Percentiles rank a stretch among this genome's conserved stretches.
phyloP scores from a whole-genome alignment of 2,329 filamentous ascomycete species.

The Venturiaceae sp. region DNA sequence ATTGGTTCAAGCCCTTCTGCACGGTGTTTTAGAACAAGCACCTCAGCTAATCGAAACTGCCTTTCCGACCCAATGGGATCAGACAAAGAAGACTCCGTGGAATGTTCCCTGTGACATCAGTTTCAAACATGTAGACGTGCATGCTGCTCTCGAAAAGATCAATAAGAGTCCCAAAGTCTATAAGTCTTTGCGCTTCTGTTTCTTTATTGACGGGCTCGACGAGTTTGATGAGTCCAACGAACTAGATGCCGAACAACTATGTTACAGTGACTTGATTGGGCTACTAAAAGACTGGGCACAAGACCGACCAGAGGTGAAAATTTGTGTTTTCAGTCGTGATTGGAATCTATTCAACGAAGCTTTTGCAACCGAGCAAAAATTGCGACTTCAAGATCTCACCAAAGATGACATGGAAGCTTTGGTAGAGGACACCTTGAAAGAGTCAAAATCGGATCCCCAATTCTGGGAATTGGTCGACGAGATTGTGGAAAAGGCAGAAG shows the following conservation, averaged over 20 bases:
- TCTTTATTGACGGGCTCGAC: background rate
- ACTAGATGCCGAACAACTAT: too few species aligned
- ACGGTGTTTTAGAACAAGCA: slow-evolving; percentile 16
- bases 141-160: background rate
- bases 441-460: background rate
- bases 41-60: slow-evolving; percentile 9
- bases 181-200: background rate
- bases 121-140: background rate
- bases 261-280: background rate
- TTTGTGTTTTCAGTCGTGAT: slow-evolving; percentile 19
- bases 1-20: slow-evolving; percentile 18
- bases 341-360: slow-evolving; percentile 10
- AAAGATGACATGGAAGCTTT: background rate
- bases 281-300: slow-evolving; percentile 10
- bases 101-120: background rate
- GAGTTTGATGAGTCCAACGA: background rate
- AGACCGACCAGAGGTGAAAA: slow-evolving; percentile 20
- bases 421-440: background rate
- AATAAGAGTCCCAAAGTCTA: background rate
- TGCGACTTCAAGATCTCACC: background rate
- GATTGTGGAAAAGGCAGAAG: slow-evolving; percentile 9
- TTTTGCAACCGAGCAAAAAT: background rate
- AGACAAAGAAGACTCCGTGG: background rate
- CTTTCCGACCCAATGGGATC: background rate
- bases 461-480: slow-evolving; percentile 8